Evolutionary conservation across 805 yeast species (phyloP).

Genomic region (Candida broadrunensis): DNA sequence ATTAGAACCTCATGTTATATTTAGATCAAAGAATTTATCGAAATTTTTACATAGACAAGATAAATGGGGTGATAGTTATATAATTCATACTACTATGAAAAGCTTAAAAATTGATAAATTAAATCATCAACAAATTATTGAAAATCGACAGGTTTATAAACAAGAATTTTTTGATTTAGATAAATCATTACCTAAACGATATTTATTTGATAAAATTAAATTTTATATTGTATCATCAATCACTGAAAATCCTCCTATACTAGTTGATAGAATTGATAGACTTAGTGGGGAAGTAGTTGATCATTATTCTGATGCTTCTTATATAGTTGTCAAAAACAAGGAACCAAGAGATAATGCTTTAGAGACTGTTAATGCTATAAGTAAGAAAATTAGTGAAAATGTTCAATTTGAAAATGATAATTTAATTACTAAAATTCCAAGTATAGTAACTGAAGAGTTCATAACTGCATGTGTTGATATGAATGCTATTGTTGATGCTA

Average conservation of each 20-base stretch:
- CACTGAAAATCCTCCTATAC: constrained; percentile 6
- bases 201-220: constrained; percentile 32
- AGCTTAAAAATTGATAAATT: no score
- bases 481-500: constrained; percentile 25
- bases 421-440: constrained; percentile 22
- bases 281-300: constrained; percentile 40
- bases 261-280: constrained; percentile 31
- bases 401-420: constrained; percentile 11
- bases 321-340: constrained; percentile 10
- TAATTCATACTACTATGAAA: constrained; percentile 20
- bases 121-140: no score
- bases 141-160: no score
- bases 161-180: no score
- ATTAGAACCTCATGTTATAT: constrained; percentile 61
- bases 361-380: constrained; percentile 10
- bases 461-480: constrained; percentile 25
- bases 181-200: constrained; percentile 19
- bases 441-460: constrained; percentile 31
- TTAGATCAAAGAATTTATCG: constrained; percentile 31
- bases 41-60: constrained; percentile 45
- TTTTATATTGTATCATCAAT: constrained; percentile 25
- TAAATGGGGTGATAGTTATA: constrained; percentile 60
- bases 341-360: not conserved
- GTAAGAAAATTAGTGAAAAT: constrained; percentile 10
- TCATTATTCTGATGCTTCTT: constrained; percentile 4